Evolutionary conservation across 257 asterid genomes (phyloP).

Genomic region (Paraleonurus japonicus): DNA sequence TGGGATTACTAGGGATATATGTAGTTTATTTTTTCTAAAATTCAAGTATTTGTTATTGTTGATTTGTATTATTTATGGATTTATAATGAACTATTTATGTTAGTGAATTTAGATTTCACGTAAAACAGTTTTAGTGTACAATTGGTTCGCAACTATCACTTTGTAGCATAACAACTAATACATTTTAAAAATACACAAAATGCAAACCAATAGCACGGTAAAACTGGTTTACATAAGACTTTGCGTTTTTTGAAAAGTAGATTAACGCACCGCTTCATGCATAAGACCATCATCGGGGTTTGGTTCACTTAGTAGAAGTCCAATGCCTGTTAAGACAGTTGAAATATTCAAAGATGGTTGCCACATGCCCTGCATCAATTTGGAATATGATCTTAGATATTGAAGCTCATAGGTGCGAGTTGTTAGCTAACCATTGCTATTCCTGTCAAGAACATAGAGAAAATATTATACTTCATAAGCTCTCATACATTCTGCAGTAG

Average conservation of each 20-base stretch:
- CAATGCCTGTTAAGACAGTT: slow-evolving; percentile 73
- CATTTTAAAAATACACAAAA: no score
- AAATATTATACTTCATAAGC: not conserved
- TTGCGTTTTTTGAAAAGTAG: slow-evolving; percentile 10
- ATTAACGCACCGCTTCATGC: slow-evolving; percentile 77
- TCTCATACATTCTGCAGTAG: not conserved
- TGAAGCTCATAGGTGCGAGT: slow-evolving; percentile 10
- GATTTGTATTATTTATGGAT: no score
- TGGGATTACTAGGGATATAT: no score
- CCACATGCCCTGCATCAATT: slow-evolving; percentile 73
- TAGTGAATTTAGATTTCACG: no score
- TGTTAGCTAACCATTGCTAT: not conserved
- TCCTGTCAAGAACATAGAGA: not conserved
- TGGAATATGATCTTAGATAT: slow-evolving; percentile 19
- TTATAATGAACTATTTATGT: not conserved
- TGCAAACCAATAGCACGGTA: no score
- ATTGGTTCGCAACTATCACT: no score
- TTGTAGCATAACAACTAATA: no score
- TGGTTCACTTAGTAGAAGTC: slow-evolving; percentile 77
- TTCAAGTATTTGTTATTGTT: no score
- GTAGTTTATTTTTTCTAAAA: no score
- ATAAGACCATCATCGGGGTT: slow-evolving; percentile 93
- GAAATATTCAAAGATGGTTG: slow-evolving; percentile 91
- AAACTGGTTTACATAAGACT: no score
- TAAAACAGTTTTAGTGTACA: no score